Conservation (phyloP, 331 rosid genomes). For the Pyrus hybrid region DNA sequence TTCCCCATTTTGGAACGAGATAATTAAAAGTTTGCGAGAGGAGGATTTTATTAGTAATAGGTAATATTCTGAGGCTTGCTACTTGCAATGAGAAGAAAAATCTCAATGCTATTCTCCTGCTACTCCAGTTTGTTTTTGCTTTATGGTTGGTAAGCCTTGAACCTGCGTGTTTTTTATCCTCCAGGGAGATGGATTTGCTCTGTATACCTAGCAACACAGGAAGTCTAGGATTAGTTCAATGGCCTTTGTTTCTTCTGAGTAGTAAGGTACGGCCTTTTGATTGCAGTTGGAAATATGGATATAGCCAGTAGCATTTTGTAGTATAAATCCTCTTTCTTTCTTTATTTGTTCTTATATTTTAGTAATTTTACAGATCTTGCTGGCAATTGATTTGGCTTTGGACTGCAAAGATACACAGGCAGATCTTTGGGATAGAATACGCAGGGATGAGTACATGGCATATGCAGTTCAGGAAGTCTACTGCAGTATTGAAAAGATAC, state of each 20-base stretch:
- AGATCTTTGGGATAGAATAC: slow-evolving; percentile 86
- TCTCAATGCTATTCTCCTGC: neutral
- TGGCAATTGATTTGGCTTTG: slow-evolving; percentile 88
- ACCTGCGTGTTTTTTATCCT: slow-evolving; percentile 6
- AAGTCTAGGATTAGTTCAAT: slow-evolving; percentile 81
- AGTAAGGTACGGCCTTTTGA: slow-evolving; percentile 58
- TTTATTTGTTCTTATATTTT: neutral
- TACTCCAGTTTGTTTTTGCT: slow-evolving; percentile 2
- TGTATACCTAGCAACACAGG: slow-evolving; percentile 88
- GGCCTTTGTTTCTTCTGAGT: slow-evolving; percentile 98
- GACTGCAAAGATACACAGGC: slow-evolving; percentile 84
- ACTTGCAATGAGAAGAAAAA: slow-evolving; percentile 7
- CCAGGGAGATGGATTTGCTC: slow-evolving; percentile 93
- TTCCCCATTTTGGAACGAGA: slow-evolving; percentile 97
- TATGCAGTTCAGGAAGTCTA: slow-evolving; percentile 93
- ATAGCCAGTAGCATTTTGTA: neutral
- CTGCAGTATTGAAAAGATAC: slow-evolving; percentile 68
- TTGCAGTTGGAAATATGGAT: neutral
- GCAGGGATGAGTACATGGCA: slow-evolving; percentile 89
- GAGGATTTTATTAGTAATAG: slow-evolving; percentile 91
- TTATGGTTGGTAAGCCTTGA: neutral
- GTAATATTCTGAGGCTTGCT: slow-evolving; percentile 29
- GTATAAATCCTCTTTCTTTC: slow-evolving; percentile 8
- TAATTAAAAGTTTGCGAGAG: slow-evolving; percentile 85
- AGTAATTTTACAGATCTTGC: slow-evolving; percentile 46